These are phyloP conservation scores for Eragrostis curvula DNA, from an alignment of 176 grass and related monocot genomes.

Conservation along the genomic window DNA sequence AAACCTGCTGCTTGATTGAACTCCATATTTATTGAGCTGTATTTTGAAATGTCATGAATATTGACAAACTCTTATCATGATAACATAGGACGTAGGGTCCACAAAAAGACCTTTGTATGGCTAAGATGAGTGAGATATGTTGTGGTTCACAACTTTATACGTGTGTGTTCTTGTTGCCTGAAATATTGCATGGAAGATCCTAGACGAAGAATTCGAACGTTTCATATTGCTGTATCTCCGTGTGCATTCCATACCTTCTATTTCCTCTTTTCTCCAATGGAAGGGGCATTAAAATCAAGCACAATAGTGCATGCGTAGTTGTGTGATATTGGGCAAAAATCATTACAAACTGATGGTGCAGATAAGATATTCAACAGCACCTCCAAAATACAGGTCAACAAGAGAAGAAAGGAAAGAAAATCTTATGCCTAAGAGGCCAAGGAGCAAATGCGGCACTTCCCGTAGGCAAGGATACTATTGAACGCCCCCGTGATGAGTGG, in stretches of 20 bases:
- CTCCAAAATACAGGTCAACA: conserved; percentile 33
- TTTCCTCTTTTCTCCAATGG: not conserved
- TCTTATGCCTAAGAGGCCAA: not conserved
- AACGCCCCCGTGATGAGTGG: not conserved
- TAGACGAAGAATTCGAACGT: not conserved
- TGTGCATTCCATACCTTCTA: not conserved
- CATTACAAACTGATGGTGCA: not conserved
- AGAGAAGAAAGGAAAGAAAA: not conserved
- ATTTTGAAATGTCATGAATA: not conserved
- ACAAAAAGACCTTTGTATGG: not conserved
- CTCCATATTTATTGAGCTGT: not conserved
- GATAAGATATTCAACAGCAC: not conserved
- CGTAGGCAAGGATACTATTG: conserved; percentile 7
- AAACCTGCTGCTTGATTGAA: conserved; percentile 6
- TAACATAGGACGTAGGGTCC: conserved; percentile 27
- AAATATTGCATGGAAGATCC: not conserved
- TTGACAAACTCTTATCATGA: conserved; percentile 1
- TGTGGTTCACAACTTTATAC: conserved; percentile 36
- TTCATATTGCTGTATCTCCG: not conserved
- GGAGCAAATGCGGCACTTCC: conserved; percentile 36
- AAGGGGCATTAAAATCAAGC: not conserved
- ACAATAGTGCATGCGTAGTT: not conserved
- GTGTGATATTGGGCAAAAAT: not conserved
- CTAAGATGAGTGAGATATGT: not conserved
- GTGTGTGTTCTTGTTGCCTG: conserved; percentile 16